Percentiles rank a stretch among this genome's conserved stretches.
Evolutionary conservation across 2,329 filamentous ascomycete genomes (phyloP).

Genomic region (Emergomyces pasteurianus): DNA sequence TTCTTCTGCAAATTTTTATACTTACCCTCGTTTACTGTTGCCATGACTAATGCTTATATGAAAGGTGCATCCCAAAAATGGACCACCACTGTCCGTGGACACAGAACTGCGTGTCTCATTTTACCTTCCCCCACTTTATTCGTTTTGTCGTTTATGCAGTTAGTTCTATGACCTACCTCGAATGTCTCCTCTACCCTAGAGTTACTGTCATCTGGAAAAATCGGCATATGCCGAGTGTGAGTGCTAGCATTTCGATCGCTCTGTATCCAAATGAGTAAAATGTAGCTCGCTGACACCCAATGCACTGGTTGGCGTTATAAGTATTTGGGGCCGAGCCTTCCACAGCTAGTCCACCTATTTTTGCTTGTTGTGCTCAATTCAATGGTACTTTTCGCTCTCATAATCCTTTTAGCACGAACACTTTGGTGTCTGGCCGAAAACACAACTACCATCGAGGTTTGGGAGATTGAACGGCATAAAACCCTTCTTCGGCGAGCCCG

Average conservation of each 20-base stretch:
- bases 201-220: conserved; percentile 43
- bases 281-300: background rate
- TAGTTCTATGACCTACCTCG: conserved; percentile 44
- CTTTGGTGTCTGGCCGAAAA: conserved; percentile 46
- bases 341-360: conserved; percentile 45
- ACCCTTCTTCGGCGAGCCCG: conserved; percentile 35
- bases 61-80: conserved; percentile 52
- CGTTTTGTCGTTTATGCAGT: conserved; percentile 52
- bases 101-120: conserved; percentile 53
- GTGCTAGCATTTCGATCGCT: conserved; percentile 13
- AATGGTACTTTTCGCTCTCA: conserved; percentile 44
- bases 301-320: conserved; percentile 17
- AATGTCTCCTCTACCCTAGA: conserved; percentile 42
- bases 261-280: background rate
- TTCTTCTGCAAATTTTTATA: background rate
- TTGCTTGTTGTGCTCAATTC: conserved; percentile 42
- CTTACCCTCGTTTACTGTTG: conserved; percentile 6
- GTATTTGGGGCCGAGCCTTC: conserved; percentile 46
- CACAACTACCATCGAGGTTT: conserved; percentile 53
- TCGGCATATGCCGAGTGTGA: conserved; percentile 45
- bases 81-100: conserved; percentile 59
- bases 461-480: conserved; percentile 43
- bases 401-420: conserved; percentile 42
- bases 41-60: background rate
- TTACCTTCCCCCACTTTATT: conserved; percentile 53